Evolutionary conservation across 768 basidiomycete genomes (phyloP).

Genomic region (Leccinum uliginosum): DNA sequence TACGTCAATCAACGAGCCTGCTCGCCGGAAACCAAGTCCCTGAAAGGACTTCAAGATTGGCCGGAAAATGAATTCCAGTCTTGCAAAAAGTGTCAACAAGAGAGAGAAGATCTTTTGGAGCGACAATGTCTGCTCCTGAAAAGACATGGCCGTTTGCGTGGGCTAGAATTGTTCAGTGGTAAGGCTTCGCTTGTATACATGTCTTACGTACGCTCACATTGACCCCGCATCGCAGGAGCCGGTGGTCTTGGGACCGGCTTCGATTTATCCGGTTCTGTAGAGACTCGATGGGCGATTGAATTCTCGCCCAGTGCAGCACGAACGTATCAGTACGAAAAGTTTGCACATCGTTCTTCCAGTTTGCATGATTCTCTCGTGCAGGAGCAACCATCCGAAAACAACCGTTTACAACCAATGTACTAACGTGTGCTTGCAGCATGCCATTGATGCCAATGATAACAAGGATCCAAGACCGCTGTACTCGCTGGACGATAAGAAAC

Average conservation of each 20-base stretch:
- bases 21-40: slow-evolving; percentile 15
- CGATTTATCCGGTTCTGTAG: slow-evolving; percentile 54
- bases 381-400: slow-evolving; percentile 57
- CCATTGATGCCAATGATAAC: slow-evolving; percentile 44
- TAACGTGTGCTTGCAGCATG: slow-evolving; percentile 55
- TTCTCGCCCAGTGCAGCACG: slow-evolving; percentile 57
- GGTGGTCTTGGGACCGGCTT: slow-evolving; percentile 72
- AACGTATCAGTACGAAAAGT: slow-evolving; percentile 51
- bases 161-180: slow-evolving; percentile 72
- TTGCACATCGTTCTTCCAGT: neutral
- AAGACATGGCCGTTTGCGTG: slow-evolving; percentile 44
- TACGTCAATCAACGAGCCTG: slow-evolving; percentile 40
- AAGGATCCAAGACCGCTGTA: slow-evolving; percentile 36
- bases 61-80: slow-evolving; percentile 24
- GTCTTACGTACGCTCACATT: neutral
- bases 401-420: slow-evolving; percentile 64
- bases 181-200: slow-evolving; percentile 8
- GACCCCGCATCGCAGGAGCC: slow-evolving; percentile 45
- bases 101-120: slow-evolving; percentile 29
- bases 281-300: slow-evolving; percentile 69
- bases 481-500: slow-evolving; percentile 38
- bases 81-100: slow-evolving; percentile 40
- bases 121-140: slow-evolving; percentile 29
- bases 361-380: slow-evolving; percentile 24
- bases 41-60: slow-evolving; percentile 25